Percentiles rank a stretch among this genome's conserved stretches.
These are phyloP conservation scores for Tylopilus cervinicoccineus DNA, from an alignment of 768 basidiomycete genomes.

Conservation along the genomic window DNA sequence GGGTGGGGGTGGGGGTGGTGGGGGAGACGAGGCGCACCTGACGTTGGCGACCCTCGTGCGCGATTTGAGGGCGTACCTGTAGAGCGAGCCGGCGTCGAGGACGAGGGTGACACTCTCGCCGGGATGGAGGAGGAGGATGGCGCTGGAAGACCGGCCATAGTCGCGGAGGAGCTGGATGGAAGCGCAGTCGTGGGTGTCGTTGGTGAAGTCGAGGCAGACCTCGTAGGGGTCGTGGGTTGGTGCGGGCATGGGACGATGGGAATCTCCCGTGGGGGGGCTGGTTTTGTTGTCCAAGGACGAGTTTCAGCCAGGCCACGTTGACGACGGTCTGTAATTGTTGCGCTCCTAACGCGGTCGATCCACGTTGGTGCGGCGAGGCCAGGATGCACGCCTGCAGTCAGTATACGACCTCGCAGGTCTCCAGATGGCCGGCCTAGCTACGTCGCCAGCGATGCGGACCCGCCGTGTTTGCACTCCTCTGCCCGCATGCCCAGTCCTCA, in stretches of 20 bases:
- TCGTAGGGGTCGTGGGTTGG: slow-evolving; percentile 53
- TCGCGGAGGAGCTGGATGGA: slow-evolving; percentile 62
- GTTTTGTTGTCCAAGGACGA: slow-evolving; percentile 33
- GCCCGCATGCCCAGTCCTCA: slow-evolving; percentile 1
- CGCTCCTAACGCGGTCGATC: slow-evolving; percentile 29
- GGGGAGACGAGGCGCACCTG: slow-evolving; percentile 44
- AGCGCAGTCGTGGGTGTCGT: slow-evolving; percentile 62
- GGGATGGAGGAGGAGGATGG: slow-evolving; percentile 55
- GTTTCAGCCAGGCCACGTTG: slow-evolving; percentile 28
- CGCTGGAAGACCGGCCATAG: slow-evolving; percentile 53
- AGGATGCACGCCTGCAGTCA: neutral
- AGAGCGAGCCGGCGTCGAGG: slow-evolving; percentile 63
- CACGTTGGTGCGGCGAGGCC: slow-evolving; percentile 30
- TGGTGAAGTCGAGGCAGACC: slow-evolving; percentile 63
- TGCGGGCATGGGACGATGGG: slow-evolving; percentile 48
- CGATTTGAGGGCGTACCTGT: slow-evolving; percentile 66
- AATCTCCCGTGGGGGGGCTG: slow-evolving; percentile 21
- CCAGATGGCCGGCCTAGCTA: no score
- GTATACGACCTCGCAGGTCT: no score
- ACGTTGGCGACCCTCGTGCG: slow-evolving; percentile 64
- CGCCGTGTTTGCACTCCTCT: slow-evolving; percentile 19
- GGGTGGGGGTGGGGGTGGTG: slow-evolving; percentile 1
- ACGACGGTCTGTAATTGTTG: slow-evolving; percentile 22
- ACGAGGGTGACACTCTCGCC: slow-evolving; percentile 62
- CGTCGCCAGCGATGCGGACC: slow-evolving; percentile 36